Base-by-base conservation (phyloP, 129 eudicot species). In the Dittrichia graveolens region DNA sequence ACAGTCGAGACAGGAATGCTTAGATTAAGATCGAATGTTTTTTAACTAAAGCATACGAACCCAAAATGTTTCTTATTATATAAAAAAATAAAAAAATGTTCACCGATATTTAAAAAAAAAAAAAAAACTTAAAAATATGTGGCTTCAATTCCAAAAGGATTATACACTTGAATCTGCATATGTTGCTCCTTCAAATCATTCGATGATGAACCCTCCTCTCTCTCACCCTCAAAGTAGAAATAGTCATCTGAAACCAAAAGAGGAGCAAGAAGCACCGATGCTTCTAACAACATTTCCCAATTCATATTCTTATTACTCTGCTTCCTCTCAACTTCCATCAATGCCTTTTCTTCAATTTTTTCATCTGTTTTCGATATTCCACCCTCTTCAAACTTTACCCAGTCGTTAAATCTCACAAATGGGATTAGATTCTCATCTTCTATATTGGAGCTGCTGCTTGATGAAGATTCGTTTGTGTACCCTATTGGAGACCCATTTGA, bases 261-360 rank as follows among this genome's bases (percentile, higher is more conserved):
- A 11, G 76, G 79, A 42, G 72, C 58, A 48, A 87, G 79, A 43
- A 78, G 62, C 66, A 78, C 73, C 2, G 96, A 86, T 57, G 96
- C 93, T 58, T 90, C 96, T 6, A 90, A 59, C 42, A 90, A 78
- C 31, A 77, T 83, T 78, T 90, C 90, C 96, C 96, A 90, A 63
- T 66, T 70, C 71, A 67, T 44, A 12, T 40, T 34, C 53, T 61
- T 76, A 24, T 65, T 67, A 16, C 15, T 35, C 2, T 49, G 46
- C 8, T 86, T 81, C 70, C 40, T 31, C 31, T 49, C 60, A 31
- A 73, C 57, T 35, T 65, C 44, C n/a, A 83, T 81, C 58, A 83
- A 76, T 10, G 86, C 68, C 70, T 77, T 80, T 59, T 82, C 90
- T 3, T 42, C 76, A 7, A 61, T 74, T 31, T 78, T 46, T 64